These are phyloP conservation scores for Dactylellina cionopaga DNA, from an alignment of 2,329 filamentous ascomycete species.

Conservation along the genomic window DNA sequence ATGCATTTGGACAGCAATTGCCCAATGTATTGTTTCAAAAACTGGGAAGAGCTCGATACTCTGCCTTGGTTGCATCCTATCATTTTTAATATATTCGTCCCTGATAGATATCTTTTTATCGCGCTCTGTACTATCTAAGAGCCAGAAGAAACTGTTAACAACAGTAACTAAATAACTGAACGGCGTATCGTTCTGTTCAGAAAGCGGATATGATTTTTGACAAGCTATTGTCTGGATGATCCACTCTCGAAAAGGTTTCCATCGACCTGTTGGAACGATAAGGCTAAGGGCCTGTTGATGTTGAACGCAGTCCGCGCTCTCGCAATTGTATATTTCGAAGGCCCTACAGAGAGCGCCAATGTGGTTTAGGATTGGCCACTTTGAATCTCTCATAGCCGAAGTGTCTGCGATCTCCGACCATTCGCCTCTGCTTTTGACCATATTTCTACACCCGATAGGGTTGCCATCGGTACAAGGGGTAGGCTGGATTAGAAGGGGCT, in stretches of 20 bases:
- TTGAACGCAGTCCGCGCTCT: constrained; percentile 1
- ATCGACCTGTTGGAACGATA: constrained; percentile 9
- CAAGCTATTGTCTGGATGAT: constrained; percentile 13
- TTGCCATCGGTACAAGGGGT: background rate
- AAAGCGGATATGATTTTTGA: background rate
- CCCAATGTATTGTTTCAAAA: constrained; percentile 31
- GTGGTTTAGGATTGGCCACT: constrained; percentile 27
- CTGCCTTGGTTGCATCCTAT: background rate
- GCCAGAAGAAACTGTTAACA: background rate
- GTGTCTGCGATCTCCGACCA: constrained; percentile 14
- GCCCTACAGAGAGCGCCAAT: constrained; percentile 22
- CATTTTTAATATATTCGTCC: background rate
- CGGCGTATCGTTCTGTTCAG: background rate
- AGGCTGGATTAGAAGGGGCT: background rate
- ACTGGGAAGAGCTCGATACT: constrained; percentile 15
- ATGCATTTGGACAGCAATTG: background rate
- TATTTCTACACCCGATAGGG: background rate
- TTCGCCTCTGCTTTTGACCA: too few species aligned
- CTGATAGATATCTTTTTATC: background rate
- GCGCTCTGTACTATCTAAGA: constrained; percentile 8
- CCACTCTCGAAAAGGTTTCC: constrained; percentile 26
- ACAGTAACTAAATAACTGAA: background rate
- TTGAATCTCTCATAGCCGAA: background rate
- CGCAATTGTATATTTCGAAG: constrained; percentile 6
- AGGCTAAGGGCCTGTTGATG: background rate